Conservation (phyloP, 192 early-diverging fungal genomes). For the Gaertneriomyces semiglobifer region DNA sequence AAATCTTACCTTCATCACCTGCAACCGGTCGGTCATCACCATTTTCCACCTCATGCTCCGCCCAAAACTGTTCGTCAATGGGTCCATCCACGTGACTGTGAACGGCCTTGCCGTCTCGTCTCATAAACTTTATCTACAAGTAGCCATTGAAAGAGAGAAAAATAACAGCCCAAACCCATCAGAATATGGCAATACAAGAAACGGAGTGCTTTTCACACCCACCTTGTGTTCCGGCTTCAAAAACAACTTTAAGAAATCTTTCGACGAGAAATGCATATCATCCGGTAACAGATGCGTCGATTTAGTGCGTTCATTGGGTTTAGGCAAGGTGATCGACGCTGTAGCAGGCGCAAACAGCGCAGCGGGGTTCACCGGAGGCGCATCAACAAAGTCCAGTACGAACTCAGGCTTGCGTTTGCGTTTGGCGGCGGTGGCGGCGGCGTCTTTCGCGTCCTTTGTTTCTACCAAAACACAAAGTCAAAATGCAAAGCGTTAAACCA, state of each 20-base stretch:
- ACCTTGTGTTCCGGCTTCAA: slow-evolving; percentile 43
- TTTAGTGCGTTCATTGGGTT: slow-evolving; percentile 45
- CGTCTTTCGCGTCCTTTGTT: slow-evolving; percentile 1
- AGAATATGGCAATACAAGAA: slow-evolving; percentile 1
- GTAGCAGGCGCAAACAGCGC: slow-evolving; percentile 68
- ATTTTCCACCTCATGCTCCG: slow-evolving; percentile 28
- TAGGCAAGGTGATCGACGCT: slow-evolving; percentile 55
- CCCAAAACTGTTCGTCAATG: slow-evolving; percentile 26
- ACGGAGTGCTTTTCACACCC: neutral
- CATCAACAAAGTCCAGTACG: neutral
- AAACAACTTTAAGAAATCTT: slow-evolving; percentile 60
- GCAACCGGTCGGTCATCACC: slow-evolving; percentile 28
- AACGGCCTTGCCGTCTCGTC: neutral
- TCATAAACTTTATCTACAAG: neutral
- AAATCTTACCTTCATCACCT: slow-evolving; percentile 22
- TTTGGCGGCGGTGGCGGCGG: neutral
- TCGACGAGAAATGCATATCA: slow-evolving; percentile 72
- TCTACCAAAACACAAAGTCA: slow-evolving; percentile 10
- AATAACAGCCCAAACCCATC: slow-evolving; percentile 1
- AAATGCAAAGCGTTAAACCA: neutral
- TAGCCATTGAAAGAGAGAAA: neutral
- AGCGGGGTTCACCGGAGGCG: neutral
- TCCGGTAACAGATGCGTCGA: slow-evolving; percentile 72
- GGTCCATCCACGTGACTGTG: slow-evolving; percentile 23
- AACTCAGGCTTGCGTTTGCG: neutral